Conservation (phyloP, 768 basidiomycete species). For the Naganishia onofrii region DNA sequence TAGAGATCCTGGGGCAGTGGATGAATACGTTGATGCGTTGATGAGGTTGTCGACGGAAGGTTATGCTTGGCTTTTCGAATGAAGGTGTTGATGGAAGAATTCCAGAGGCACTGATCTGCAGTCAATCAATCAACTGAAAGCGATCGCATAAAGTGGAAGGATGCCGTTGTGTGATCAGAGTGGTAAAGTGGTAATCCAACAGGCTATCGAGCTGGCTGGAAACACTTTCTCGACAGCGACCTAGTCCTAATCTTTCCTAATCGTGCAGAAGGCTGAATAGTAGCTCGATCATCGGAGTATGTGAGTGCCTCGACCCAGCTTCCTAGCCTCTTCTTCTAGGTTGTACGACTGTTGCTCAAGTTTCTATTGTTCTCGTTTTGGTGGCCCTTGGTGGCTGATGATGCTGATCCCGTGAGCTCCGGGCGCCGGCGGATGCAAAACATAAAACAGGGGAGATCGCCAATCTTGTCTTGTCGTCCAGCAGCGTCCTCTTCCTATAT, state of each 20-base stretch:
- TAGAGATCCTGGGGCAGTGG: background rate
- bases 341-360: too few relatives aligned
- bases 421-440: conserved; percentile 6
- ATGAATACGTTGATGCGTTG: background rate
- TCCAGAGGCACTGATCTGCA: background rate
- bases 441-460: conserved; percentile 5
- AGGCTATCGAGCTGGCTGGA: background rate
- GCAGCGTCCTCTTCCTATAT: background rate
- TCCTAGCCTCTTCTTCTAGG: too few relatives aligned
- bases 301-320: too few relatives aligned
- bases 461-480: background rate
- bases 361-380: background rate
- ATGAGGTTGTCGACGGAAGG: background rate
- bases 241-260: too few relatives aligned
- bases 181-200: too few relatives aligned
- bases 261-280: too few relatives aligned
- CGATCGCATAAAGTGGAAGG: conserved; percentile 2
- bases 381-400: background rate
- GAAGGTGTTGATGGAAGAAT: background rate
- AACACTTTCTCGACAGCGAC: background rate
- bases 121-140: background rate
- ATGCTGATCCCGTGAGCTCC: background rate
- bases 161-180: background rate
- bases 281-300: too few relatives aligned
- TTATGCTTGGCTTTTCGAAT: background rate